phyloP scores from a whole-genome alignment of 192 early-diverging fungal genomes.

The Lunasporangiospora selenospora region DNA sequence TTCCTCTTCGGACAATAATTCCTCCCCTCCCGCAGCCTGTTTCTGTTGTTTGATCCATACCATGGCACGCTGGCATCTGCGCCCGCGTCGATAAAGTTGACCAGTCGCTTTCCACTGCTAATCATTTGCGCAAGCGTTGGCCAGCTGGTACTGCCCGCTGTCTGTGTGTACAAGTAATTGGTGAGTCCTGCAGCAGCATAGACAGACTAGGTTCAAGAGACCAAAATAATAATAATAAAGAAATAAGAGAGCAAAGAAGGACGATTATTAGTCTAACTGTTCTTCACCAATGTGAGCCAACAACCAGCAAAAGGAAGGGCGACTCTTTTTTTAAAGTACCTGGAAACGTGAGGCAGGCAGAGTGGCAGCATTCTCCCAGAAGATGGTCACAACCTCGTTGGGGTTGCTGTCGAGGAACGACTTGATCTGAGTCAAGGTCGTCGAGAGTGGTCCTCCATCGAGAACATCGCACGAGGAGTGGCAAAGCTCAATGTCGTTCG shows the following conservation, averaged over 20 bases:
- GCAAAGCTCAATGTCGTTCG: conserved; percentile 63
- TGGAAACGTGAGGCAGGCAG: conserved; percentile 58
- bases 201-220: too few relatives aligned
- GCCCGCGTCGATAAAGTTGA: conserved; percentile 65
- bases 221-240: background rate
- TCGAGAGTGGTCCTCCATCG: conserved; percentile 63
- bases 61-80: conserved; percentile 67
- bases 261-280: too few relatives aligned
- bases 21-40: background rate
- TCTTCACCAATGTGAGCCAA: background rate
- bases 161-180: conserved; percentile 60
- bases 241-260: background rate
- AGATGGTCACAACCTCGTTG: conserved; percentile 80
- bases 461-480: conserved; percentile 68
- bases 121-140: conserved; percentile 75
- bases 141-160: conserved; percentile 59
- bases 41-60: conserved; percentile 42
- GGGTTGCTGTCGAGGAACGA: conserved; percentile 68
- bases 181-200: conserved; percentile 61
- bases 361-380: conserved; percentile 68
- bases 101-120: conserved; percentile 63
- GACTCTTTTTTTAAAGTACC: background rate
- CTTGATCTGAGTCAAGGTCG: conserved; percentile 62
- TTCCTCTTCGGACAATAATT: background rate
- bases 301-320: background rate